Conservation (phyloP, 177 flowering plant species). For the Tripterygium wilfordii region DNA sequence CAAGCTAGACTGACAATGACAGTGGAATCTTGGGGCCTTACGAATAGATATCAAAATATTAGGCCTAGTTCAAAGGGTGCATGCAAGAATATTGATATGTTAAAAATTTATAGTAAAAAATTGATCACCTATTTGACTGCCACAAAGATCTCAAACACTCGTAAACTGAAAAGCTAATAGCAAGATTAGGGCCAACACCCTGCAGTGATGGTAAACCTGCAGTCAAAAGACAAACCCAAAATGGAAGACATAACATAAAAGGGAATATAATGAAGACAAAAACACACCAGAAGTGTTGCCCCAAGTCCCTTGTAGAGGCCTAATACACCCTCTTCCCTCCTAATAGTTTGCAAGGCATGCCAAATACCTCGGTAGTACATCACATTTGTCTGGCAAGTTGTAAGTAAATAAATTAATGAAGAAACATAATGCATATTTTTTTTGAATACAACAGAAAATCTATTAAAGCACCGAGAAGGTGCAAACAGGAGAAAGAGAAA, state of each 20-base stretch:
- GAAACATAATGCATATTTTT: no score
- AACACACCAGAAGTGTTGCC: slow-evolving; percentile 54
- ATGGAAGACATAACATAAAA: background rate
- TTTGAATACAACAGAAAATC: no score
- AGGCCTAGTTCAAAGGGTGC: no score
- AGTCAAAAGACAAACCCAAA: slow-evolving; percentile 3
- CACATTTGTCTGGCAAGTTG: slow-evolving; percentile 44
- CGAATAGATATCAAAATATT: no score
- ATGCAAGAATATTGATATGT: background rate
- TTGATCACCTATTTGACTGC: slow-evolving; percentile 45
- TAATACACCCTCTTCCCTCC: slow-evolving; percentile 48
- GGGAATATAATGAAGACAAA: background rate
- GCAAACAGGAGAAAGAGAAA: no score
- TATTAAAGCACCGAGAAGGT: no score
- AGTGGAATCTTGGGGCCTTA: slow-evolving; percentile 69
- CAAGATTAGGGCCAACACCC: slow-evolving; percentile 76
- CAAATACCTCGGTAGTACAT: slow-evolving; percentile 58
- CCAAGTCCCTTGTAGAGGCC: slow-evolving; percentile 77
- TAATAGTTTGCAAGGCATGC: slow-evolving; percentile 54
- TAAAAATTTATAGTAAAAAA: background rate
- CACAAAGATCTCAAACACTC: slow-evolving; percentile 53
- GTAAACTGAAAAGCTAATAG: slow-evolving; percentile 64
- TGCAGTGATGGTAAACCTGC: slow-evolving; percentile 16
- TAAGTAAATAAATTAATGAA: background rate
- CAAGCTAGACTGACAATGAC: slow-evolving; percentile 58